phyloP scores from a whole-genome alignment of 148 eudicot species.

The Rhododendron vialii region DNA sequence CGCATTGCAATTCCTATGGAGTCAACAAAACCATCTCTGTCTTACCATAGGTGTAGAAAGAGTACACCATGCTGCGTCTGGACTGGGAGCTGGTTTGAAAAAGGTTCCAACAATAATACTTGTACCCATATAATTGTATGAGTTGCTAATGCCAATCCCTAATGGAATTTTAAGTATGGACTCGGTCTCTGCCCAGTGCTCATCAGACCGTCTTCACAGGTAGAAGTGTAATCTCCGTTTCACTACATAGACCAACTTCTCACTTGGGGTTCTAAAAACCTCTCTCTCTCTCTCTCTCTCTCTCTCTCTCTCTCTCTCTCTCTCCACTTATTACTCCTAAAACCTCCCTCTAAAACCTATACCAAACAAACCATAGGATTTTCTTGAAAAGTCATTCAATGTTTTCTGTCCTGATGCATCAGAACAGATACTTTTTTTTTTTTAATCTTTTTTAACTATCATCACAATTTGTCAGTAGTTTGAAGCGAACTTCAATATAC shows the following conservation, averaged over 20 bases:
- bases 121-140: background rate
- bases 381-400: background rate
- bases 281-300: no score
- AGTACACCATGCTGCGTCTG: background rate
- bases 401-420: background rate
- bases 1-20: background rate
- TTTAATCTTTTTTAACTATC: background rate
- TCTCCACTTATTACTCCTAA: no score
- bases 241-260: background rate
- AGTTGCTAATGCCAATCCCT: background rate
- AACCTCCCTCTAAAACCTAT: no score
- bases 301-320: no score
- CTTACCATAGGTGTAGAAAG: no score
- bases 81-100: background rate
- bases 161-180: background rate
- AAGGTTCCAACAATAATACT: background rate
- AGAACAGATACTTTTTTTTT: background rate
- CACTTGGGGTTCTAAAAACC: no score
- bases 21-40: background rate
- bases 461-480: background rate
- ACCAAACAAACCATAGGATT: background rate
- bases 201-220: background rate
- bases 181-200: background rate
- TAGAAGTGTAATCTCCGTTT: background rate
- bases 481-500: background rate